Conservation (phyloP, 2,329 filamentous ascomycete genomes). For the Botrytis tulipae region DNA sequence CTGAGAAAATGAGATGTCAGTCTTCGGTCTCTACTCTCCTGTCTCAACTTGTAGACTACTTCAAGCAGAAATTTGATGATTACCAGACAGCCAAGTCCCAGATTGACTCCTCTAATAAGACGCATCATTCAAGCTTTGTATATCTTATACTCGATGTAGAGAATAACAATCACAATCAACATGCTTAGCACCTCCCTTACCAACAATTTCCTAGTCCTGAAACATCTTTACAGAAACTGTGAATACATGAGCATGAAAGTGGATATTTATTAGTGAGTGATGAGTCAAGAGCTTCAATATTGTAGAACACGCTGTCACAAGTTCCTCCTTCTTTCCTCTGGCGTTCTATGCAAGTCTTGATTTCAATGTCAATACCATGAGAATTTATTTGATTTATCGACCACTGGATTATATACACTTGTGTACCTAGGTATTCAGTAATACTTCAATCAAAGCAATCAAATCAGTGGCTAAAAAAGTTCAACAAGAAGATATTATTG, state of each 20-base stretch:
- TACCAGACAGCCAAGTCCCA: not conserved
- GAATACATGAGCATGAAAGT: no score
- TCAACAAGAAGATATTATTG: not conserved
- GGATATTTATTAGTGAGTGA: not conserved
- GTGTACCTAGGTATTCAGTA: no score
- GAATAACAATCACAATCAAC: not conserved
- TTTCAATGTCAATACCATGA: no score
- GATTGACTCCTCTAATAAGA: not conserved
- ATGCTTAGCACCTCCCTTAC: no score
- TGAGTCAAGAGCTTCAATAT: not conserved
- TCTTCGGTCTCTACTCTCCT: rapidly evolving
- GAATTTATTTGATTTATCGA: no score
- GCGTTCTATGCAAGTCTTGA: not conserved
- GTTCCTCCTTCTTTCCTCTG: not conserved
- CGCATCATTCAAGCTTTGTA: not conserved
- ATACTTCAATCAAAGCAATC: not conserved
- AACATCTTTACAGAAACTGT: no score
- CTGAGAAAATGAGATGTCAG: not conserved
- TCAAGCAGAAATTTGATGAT: not conserved
- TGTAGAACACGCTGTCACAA: not conserved
- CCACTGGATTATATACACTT: not conserved
- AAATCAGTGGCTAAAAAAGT: not conserved
- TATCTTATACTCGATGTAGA: not conserved
- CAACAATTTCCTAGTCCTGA: not conserved
- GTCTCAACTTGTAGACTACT: not conserved